phyloP scores from a whole-genome alignment of 2,329 filamentous ascomycete species.

The Ophiostoma montium region DNA sequence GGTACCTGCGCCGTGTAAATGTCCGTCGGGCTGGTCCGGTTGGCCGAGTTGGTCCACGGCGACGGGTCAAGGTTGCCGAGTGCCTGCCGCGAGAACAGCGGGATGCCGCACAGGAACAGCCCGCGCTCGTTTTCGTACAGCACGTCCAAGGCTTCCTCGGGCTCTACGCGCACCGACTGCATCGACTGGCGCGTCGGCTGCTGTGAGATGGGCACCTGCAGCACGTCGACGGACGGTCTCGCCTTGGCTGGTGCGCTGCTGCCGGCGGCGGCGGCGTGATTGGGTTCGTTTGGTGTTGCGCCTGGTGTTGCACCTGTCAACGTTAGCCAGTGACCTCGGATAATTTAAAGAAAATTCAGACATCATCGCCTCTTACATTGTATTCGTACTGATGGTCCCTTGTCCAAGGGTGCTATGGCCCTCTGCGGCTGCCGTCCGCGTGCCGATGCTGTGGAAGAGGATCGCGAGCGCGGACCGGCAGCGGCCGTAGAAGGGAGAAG shows the following conservation, averaged over 20 bases:
- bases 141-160: slow-evolving; percentile 58
- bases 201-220: not conserved
- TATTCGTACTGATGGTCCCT: not conserved
- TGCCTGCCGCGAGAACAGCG: slow-evolving; percentile 77
- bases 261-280: not conserved
- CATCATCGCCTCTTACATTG: not conserved
- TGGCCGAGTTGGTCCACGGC: slow-evolving; percentile 65
- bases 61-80: slow-evolving; percentile 75
- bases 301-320: no score
- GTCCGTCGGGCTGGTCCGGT: slow-evolving; percentile 45
- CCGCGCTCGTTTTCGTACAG: slow-evolving; percentile 94
- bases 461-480: not conserved
- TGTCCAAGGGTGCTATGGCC: slow-evolving; percentile 1
- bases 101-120: slow-evolving; percentile 73
- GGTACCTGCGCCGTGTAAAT: slow-evolving; percentile 84
- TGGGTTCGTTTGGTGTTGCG: not conserved
- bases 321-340: not conserved
- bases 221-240: not conserved
- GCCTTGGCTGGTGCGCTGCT: not conserved
- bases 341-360: no score
- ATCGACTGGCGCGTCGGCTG: slow-evolving; percentile 1
- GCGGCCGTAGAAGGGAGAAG: slow-evolving; percentile 1
- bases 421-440: not conserved
- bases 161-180: not conserved
- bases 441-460: not conserved